These are phyloP conservation scores for Ogataea trehalophila DNA, from an alignment of 805 yeast species.

Conservation along the genomic window DNA sequence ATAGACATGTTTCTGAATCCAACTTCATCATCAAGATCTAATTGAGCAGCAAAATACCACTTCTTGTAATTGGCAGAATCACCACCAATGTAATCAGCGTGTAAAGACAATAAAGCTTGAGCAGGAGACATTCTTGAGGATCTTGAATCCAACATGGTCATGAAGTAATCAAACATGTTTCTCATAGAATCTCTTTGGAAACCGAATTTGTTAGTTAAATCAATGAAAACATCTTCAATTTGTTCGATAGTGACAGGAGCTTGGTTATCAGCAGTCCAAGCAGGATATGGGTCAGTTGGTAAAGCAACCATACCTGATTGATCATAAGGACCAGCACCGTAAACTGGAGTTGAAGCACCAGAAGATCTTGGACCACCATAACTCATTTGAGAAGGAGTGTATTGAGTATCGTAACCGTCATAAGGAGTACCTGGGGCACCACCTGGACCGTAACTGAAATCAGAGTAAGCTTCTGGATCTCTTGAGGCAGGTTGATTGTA, in stretches of 20 bases:
- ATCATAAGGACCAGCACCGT: slow-evolving; percentile 36
- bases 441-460: slow-evolving; percentile 58
- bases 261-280: slow-evolving; percentile 97
- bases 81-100: slow-evolving; percentile 87
- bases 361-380: slow-evolving; percentile 84
- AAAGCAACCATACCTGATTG: slow-evolving; percentile 52
- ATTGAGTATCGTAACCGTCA: slow-evolving; percentile 50
- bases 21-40: slow-evolving; percentile 78
- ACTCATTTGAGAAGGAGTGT: slow-evolving; percentile 80
- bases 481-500: slow-evolving; percentile 46
- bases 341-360: slow-evolving; percentile 90
- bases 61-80: slow-evolving; percentile 79
- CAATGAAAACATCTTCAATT: slow-evolving; percentile 82
- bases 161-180: slow-evolving; percentile 83
- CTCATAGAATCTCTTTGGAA: slow-evolving; percentile 92
- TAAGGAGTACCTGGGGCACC: slow-evolving; percentile 61
- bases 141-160: slow-evolving; percentile 79
- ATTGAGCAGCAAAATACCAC: slow-evolving; percentile 87
- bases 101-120: slow-evolving; percentile 76
- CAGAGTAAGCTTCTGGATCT: slow-evolving; percentile 58
- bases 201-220: slow-evolving; percentile 77
- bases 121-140: slow-evolving; percentile 87
- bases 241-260: slow-evolving; percentile 82
- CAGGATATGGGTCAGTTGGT: slow-evolving; percentile 95
- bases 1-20: slow-evolving; percentile 79